phyloP scores from a whole-genome alignment of 1,284 basidiomycete species.

The Pseudozyma tsukubaensis region DNA sequence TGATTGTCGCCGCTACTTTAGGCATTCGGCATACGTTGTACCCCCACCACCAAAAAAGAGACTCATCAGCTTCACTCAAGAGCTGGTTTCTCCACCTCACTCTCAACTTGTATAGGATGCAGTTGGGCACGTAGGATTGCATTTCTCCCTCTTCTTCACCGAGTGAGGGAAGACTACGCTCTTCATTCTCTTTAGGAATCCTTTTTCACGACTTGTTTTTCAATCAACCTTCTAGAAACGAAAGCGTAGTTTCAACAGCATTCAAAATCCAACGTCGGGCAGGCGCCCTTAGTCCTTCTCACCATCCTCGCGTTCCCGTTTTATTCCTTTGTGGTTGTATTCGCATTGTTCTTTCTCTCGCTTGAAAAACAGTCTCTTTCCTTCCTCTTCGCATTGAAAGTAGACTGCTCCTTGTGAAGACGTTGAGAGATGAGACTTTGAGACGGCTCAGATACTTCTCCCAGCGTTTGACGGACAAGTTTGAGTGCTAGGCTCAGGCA shows the following conservation, averaged over 20 bases:
- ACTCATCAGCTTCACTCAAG: not conserved
- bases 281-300: conserved; percentile 49
- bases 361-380: conserved; percentile 16
- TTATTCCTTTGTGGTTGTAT: conserved; percentile 33
- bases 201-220: conserved; percentile 18
- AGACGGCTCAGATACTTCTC: not conserved
- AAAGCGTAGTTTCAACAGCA: not conserved
- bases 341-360: conserved; percentile 23
- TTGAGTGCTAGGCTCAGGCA: no score
- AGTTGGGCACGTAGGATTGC: conserved; percentile 41
- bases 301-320: conserved; percentile 13
- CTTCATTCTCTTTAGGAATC: conserved; percentile 1
- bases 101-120: conserved; percentile 19
- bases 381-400: not conserved
- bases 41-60: no score
- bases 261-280: conserved; percentile 49
- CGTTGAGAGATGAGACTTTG: not conserved
- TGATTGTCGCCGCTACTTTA: no score
- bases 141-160: not conserved
- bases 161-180: not conserved
- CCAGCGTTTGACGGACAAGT: no score
- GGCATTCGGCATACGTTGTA: no score
- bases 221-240: no score
- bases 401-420: not conserved
- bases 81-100: conserved; percentile 20